Percentiles rank a stretch among this genome's conserved stretches.
These are phyloP conservation scores for Periconia digitata DNA, from an alignment of 2,329 filamentous ascomycete genomes.

Conservation along the genomic window DNA sequence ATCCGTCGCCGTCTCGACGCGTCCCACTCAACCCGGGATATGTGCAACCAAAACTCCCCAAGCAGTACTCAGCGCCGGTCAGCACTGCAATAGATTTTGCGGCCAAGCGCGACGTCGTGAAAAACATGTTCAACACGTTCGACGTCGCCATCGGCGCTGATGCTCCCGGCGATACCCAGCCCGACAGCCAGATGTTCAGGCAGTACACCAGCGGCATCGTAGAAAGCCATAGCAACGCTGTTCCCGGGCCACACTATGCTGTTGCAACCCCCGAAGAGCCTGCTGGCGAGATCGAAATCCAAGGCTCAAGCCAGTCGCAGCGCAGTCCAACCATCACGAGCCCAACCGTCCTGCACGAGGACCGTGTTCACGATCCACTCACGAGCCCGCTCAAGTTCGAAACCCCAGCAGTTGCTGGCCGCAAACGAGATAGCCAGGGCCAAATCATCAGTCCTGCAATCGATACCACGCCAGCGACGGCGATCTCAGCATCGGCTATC, in stretches of 20 bases:
- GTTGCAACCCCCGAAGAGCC: conserved; percentile 18
- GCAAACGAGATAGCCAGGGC: conserved; percentile 43
- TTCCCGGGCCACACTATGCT: conserved; percentile 11
- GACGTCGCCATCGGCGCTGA: conserved; percentile 31
- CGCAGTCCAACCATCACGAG: conserved; percentile 30
- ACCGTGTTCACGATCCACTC: conserved; percentile 21
- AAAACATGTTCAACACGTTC: conserved; percentile 42
- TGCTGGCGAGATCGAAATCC: conserved; percentile 21
- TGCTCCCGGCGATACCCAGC: conserved; percentile 49
- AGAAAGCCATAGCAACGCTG: conserved; percentile 14
- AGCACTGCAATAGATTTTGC: conserved; percentile 16
- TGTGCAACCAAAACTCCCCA: conserved; percentile 33
- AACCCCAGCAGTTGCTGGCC: conserved; percentile 46
- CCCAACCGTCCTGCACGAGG: conserved; percentile 31
- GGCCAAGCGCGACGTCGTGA: conserved; percentile 16
- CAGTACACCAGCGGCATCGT: conserved; percentile 38
- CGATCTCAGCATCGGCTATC: conserved; percentile 37
- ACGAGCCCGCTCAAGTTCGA: conserved; percentile 42
- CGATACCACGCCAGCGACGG: conserved; percentile 46
- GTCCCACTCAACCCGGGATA: conserved; percentile 23
- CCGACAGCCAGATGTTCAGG: conserved; percentile 50
- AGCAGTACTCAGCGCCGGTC: conserved; percentile 36
- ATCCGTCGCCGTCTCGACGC: conserved; percentile 30
- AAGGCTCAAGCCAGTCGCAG: conserved; percentile 30
- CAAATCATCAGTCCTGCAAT: conserved; percentile 44